phyloP scores from a whole-genome alignment of 768 basidiomycete genomes.

The Amanita phalloides region DNA sequence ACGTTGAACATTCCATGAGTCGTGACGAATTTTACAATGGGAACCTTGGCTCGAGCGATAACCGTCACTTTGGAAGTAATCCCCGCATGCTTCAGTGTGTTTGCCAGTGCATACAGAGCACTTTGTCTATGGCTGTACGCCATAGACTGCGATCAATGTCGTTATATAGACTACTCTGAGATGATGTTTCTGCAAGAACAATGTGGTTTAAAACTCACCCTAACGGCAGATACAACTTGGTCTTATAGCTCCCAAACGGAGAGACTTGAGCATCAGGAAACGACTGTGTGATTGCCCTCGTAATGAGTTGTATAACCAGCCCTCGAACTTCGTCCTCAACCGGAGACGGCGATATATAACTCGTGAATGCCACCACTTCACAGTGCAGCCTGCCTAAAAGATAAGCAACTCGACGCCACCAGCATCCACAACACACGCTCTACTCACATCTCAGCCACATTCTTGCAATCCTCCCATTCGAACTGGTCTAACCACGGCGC shows the following conservation, averaged over 20 bases:
- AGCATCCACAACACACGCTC: constrained; percentile 9
- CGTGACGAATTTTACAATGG: constrained; percentile 93
- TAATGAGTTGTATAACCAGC: constrained; percentile 60
- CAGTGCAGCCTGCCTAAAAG: constrained; percentile 53
- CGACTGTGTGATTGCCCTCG: constrained; percentile 45
- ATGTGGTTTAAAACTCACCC: constrained; percentile 47
- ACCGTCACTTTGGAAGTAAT: constrained; percentile 75
- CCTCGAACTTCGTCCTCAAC: constrained; percentile 80
- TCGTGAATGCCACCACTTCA: constrained; percentile 78
- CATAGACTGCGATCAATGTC: constrained; percentile 84
- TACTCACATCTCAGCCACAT: constrained; percentile 76
- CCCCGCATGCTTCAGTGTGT: constrained; percentile 58
- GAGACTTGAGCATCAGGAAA: constrained; percentile 76
- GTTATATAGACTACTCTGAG: constrained; percentile 32
- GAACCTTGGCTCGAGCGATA: constrained; percentile 90
- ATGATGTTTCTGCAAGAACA: not conserved
- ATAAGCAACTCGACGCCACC: constrained; percentile 6
- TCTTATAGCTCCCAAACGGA: constrained; percentile 90
- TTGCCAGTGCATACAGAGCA: constrained; percentile 70
- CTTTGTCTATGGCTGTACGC: constrained; percentile 55
- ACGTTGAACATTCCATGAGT: constrained; percentile 74
- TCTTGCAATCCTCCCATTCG: constrained; percentile 63
- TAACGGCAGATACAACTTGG: constrained; percentile 84
- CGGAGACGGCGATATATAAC: constrained; percentile 80
- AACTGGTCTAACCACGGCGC: constrained; percentile 64